Conservation (phyloP, 2,329 filamentous ascomycete genomes). For the Gremmenia infestans region DNA sequence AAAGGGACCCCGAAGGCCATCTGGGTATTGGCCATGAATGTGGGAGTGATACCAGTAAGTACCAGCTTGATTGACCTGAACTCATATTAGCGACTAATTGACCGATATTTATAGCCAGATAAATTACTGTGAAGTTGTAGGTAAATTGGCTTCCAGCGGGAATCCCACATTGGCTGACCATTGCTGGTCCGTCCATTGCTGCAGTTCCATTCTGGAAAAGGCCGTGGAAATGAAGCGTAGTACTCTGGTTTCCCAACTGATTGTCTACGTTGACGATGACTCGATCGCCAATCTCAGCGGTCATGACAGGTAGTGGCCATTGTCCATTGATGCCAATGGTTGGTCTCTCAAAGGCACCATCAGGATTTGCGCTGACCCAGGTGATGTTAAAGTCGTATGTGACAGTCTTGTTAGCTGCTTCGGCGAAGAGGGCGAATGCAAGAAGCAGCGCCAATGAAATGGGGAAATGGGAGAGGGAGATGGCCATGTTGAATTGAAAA, state of each 20-base stretch:
- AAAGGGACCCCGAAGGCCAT: slow-evolving; percentile 52
- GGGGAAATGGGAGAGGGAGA: slow-evolving; percentile 40
- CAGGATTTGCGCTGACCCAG: slow-evolving; percentile 69
- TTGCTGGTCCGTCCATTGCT: slow-evolving; percentile 63
- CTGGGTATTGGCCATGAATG: slow-evolving; percentile 49
- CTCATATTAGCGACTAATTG: slow-evolving; percentile 39
- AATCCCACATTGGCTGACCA: slow-evolving; percentile 64
- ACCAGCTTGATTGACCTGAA: slow-evolving; percentile 55
- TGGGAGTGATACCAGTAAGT: slow-evolving; percentile 74
- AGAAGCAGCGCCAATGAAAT: slow-evolving; percentile 29
- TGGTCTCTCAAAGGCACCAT: slow-evolving; percentile 58
- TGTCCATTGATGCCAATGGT: slow-evolving; percentile 72
- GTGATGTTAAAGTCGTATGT: slow-evolving; percentile 63
- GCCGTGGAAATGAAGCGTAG: slow-evolving; percentile 66
- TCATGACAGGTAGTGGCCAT: slow-evolving; percentile 68
- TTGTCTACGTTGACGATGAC: slow-evolving; percentile 39
- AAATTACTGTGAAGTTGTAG: slow-evolving; percentile 59
- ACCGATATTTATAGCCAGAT: not conserved
- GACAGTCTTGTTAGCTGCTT: slow-evolving; percentile 39
- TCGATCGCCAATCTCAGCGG: slow-evolving; percentile 55
- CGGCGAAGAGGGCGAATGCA: slow-evolving; percentile 29
- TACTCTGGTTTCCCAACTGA: slow-evolving; percentile 49
- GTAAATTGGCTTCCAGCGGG: slow-evolving; percentile 58
- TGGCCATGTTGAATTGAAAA: slow-evolving; percentile 34
- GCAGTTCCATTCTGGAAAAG: slow-evolving; percentile 63